Percentiles rank a stretch among this genome's conserved stretches.
Evolutionary conservation across 2,329 filamentous ascomycete genomes (phyloP).

Genomic region (Aspergillus brunneoviolaceus): DNA sequence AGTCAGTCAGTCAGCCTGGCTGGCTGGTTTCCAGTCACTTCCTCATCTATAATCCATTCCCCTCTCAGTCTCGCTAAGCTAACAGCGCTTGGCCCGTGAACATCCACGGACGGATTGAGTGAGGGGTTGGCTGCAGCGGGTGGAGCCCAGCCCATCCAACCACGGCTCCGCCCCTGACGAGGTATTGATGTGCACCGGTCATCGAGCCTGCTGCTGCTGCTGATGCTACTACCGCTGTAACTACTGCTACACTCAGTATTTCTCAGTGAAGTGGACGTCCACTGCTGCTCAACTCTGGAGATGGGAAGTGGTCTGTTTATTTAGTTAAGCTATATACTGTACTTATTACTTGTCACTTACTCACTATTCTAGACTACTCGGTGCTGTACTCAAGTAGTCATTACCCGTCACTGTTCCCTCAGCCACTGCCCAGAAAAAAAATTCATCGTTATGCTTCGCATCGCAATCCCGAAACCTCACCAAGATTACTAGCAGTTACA

Average conservation of each 20-base stretch:
- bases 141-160: constrained; percentile 20
- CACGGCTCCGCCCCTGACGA: constrained; percentile 21
- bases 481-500: background rate
- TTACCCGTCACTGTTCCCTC: too few species aligned
- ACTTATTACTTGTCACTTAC: too few species aligned
- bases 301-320: too few species aligned
- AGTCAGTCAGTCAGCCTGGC: background rate
- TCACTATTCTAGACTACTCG: too few species aligned
- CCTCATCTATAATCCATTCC: background rate
- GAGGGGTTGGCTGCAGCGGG: constrained; percentile 21
- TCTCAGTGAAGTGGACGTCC: too few species aligned
- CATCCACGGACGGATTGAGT: constrained; percentile 10
- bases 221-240: too few species aligned
- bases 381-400: too few species aligned
- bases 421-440: too few species aligned
- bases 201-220: constrained; percentile 9
- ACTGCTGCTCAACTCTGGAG: too few species aligned
- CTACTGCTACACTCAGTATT: too few species aligned
- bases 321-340: too few species aligned
- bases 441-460: background rate
- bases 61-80: background rate
- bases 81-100: background rate
- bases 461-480: background rate
- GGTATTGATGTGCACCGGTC: constrained; percentile 23
- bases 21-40: background rate